Percentiles rank a stretch among this genome's conserved stretches.
Evolutionary conservation across 169 alveolate species (phyloP).

Genomic region (Eimeria nieschulzi): DNA sequence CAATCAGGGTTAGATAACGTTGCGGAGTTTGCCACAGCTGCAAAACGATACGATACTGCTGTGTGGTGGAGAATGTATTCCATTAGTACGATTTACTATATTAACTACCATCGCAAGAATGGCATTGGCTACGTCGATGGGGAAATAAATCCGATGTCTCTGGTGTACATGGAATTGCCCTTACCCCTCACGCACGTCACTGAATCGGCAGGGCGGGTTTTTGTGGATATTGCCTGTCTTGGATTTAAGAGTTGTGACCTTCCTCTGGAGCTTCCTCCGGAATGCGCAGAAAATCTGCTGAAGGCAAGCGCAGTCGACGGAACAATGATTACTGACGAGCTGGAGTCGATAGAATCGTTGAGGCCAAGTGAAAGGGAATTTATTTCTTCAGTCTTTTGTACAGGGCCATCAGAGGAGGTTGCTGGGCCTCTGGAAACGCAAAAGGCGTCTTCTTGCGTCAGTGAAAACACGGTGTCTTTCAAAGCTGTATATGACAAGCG

Average conservation of each 20-base stretch:
- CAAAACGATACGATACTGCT: conserved; percentile 38
- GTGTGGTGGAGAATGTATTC: conserved; percentile 69
- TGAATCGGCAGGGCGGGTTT: conserved; percentile 60
- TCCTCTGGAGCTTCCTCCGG: conserved; percentile 58
- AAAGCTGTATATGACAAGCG: conserved; percentile 72
- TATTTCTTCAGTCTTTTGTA: conserved; percentile 43
- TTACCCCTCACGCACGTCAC: conserved; percentile 62
- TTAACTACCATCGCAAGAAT: conserved; percentile 65
- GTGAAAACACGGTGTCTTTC: conserved; percentile 16
- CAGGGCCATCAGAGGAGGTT: conserved; percentile 44
- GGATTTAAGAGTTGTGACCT: conserved; percentile 64
- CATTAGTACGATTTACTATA: conserved; percentile 23
- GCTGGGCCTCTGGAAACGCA: conserved; percentile 52
- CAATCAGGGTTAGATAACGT: conserved; percentile 54
- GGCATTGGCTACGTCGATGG: conserved; percentile 65
- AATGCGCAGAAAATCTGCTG: conserved; percentile 19
- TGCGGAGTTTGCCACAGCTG: conserved; percentile 74
- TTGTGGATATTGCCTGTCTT: conserved; percentile 55
- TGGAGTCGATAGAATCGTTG: conserved; percentile 44
- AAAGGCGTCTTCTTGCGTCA: conserved; percentile 49
- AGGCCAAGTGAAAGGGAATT: conserved; percentile 65
- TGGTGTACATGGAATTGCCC: conserved; percentile 61
- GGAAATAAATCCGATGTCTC: conserved; percentile 26
- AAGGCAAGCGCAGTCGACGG: conserved; percentile 60
- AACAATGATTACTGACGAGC: conserved; percentile 69